Base-by-base conservation (phyloP, 2,329 filamentous ascomycete species). In the Ophiocordyceps unilateralis region DNA sequence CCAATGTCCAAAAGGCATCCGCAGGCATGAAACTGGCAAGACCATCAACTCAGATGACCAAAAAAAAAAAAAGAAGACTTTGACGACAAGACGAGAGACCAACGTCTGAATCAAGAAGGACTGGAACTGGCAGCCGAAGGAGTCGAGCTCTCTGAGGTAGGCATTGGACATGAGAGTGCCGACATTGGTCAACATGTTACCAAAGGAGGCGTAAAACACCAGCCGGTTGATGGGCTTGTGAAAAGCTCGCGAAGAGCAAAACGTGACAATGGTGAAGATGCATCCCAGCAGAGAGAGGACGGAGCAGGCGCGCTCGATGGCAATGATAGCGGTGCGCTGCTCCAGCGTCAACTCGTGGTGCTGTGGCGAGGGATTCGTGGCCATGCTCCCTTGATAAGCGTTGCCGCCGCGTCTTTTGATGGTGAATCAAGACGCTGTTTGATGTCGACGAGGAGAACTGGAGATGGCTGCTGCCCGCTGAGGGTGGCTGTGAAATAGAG, bases 151-250 rank as follows among this genome's bases (percentile, higher is more conserved):
- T 2, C 54, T 49, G 7, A 84, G 61, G 34, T 76, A 82, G 1
- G 70, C 67, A 30, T 72, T 70, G 0, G 81, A 78, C 53, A 89
- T 83, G 28, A 89, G 59, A 0, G 84, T 87, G 1, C 78, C 83
- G 17, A 85, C 70, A 56, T 86, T 89, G 47, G 75, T 76, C 59
- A 87, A 67, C 51, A 89, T 69, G 53, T 93, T 93, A 9, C 84
- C 85, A 54, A 84, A 81, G 0, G 81, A 82, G 7, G 85, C 84
- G 57, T 82, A 91, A 58, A 93, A 89, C 10, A 89, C 78, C 0
- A 93, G 69, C 17, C 85, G 72, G 55, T 91, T 91, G 63, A 91
- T 87, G n/a, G 84, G 82, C 55, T 87, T 89, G 53, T 83, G 81
- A 56, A 91, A 91, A 5, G 70, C 69, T 15, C 68, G 70, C 26